These are phyloP conservation scores for Helotiales sp. DNA, from an alignment of 2,329 filamentous ascomycete species.

Conservation along the genomic window DNA sequence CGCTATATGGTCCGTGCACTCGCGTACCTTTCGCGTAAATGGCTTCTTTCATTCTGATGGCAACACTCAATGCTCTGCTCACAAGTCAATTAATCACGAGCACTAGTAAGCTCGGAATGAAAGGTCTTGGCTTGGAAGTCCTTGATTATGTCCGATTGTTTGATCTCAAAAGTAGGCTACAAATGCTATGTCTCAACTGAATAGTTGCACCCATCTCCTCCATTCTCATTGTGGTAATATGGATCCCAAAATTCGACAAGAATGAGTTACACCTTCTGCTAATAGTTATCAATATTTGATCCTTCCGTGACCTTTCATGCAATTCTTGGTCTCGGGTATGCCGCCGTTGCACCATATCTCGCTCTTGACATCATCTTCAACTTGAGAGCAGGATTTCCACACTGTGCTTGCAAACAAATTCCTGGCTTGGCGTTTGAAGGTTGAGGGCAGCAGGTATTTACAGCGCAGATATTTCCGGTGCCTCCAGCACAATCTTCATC, in stretches of 20 bases:
- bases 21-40: background rate
- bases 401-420: background rate
- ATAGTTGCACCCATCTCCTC: background rate
- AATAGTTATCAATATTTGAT: background rate
- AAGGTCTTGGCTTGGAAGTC: background rate
- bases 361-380: slow-evolving; percentile 2
- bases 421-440: background rate
- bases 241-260: background rate
- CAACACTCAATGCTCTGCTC: background rate
- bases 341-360: background rate
- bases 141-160: background rate
- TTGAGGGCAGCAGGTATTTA: slow-evolving; percentile 3
- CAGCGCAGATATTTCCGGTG: background rate
- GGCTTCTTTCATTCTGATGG: background rate
- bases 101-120: background rate
- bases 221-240: background rate
- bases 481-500: background rate
- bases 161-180: background rate
- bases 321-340: background rate
- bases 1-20: background rate
- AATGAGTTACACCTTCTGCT: background rate
- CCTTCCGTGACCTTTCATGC: background rate
- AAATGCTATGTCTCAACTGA: background rate
- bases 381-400: background rate
- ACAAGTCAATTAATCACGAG: background rate